Base-by-base conservation (phyloP, 148 eudicot species). In the Rhododendron ferrugineum region DNA sequence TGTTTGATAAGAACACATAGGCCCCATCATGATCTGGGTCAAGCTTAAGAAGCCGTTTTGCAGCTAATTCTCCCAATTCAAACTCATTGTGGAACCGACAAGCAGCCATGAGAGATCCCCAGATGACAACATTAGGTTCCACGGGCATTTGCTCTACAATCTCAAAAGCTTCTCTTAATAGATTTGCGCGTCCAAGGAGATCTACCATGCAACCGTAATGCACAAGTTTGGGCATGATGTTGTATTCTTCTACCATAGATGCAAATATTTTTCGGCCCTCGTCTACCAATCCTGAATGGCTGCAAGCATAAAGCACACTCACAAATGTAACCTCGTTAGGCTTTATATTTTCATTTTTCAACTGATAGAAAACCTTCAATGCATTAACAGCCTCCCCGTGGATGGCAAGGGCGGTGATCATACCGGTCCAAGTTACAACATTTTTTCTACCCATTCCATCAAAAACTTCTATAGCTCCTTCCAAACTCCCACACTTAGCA, bases 121-220 rank as follows among this genome's bases (percentile, higher is more conserved):
- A 92, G 14, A 92, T 89, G 76, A 92, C 88, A 77, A 89, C 86
- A 84, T 88, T 92, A 42, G 93, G 93, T 18, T 87, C 87, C 87
- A 90, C 78, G 76, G 93, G 92, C 93, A 92, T 90, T 58, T 79
- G 84, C 84, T 89, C 92, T 36, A 90, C 86, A 37, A 92, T 30
- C 86, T 88, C 89, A 13, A 92, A 86, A 78, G 93, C 93, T 81
- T 92, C 87, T 82, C 36, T 75, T 8, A 92, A 85, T 84, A 74
- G 86, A 88, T 88, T 90, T 3, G 91, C 92, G 18, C 92, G 86
- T 42, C 93, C 91, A 85, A 88, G 90, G 34, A 92, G 90, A 82
- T 90, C 92, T 60, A 92, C 91, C 92, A 92, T 92, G 89, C 93
- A 92, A 73, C 93, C 92, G 66, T 92, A 92, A 58, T 92, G 93